Evolutionary conservation across 768 basidiomycete genomes (phyloP), one percentile per base, ranked within the genome.

Genomic region (Suillus subaureus): DNA sequence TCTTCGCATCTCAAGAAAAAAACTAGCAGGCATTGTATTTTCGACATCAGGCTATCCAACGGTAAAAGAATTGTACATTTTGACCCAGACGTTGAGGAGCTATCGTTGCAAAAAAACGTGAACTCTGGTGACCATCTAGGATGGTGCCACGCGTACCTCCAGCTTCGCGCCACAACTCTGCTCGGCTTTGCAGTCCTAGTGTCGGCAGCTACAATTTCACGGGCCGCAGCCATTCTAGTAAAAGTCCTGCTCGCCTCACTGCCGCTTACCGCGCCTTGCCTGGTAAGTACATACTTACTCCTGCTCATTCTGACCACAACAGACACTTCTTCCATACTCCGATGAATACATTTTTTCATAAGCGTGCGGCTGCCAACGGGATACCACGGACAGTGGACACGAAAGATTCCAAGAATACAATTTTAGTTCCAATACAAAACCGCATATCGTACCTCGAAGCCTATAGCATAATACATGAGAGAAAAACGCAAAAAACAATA

Each of bases 381-480:
- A n/a, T n/a, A n/a, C 45, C 45, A 45, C 18, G 2, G 18, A 18
- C 21, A 12, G 23, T 26, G 49, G 51, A 31, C 18, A 31, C 18
- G 18, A 21, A 33, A 13, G 1, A 55, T 55, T 55, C 54, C 54
- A 33, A 55, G 54, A 55, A 55, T 33, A 54, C 31, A 55, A 33
- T 55, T 55, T 33, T 33, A 55, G 2, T 55, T 33, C 21, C 21
- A 55, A 55, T 55, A 55, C 12, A 55, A 21, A 33, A 55, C 11
- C 9, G 31, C 54, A 33, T 55, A 18, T 33, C 54, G 18, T 33
- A 31, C 52, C 28, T 33, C 52, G 9, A 54, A 28, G 18, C 31
- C 28, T 18, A 54, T 11, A 54, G 28, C 52, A 54, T 21, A 28
- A 51, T 64, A 43, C 64, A 63, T 35, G 26, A 63, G 37, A 39